Evolutionary conservation across 257 asterid genomes (phyloP).

Genomic region (Mentha longifolia): DNA sequence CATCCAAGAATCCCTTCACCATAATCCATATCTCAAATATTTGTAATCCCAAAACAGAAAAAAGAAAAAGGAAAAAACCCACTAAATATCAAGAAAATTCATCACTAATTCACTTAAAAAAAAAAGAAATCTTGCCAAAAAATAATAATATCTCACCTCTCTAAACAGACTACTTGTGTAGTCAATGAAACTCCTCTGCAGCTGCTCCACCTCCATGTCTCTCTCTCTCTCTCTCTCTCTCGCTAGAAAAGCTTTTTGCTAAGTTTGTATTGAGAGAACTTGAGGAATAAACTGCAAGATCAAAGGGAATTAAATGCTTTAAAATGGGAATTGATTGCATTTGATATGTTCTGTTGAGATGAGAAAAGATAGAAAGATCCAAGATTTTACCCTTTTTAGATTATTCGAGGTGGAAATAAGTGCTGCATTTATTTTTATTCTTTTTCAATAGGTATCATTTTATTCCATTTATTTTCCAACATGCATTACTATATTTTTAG

Average conservation of each 20-base stretch:
- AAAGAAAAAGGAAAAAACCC: background rate
- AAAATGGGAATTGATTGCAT: slow-evolving; percentile 26
- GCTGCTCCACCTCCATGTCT: slow-evolving; percentile 61
- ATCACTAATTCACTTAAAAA: background rate
- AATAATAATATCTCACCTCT: slow-evolving; percentile 49
- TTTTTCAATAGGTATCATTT: slow-evolving; percentile 6
- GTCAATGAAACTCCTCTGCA: slow-evolving; percentile 73
- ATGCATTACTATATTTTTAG: background rate
- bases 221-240: slow-evolving; percentile 8
- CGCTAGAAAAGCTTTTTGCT: background rate
- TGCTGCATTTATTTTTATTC: background rate
- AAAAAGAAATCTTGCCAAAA: too few species aligned
- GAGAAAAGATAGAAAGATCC: background rate
- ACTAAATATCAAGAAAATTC: too few species aligned
- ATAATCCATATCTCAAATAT: slow-evolving; percentile 5
- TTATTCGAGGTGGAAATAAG: background rate
- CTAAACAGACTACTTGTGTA: slow-evolving; percentile 50
- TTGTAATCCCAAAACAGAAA: background rate
- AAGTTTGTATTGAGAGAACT: slow-evolving; percentile 5
- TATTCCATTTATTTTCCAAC: background rate
- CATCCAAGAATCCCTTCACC: slow-evolving; percentile 74
- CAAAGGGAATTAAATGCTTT: slow-evolving; percentile 31
- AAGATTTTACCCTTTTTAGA: background rate
- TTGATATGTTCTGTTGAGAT: background rate
- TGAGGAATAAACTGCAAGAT: slow-evolving; percentile 26